Evolutionary conservation across 306 rosid genomes (phyloP).

Genomic region (Pyrus pyrifolia): DNA sequence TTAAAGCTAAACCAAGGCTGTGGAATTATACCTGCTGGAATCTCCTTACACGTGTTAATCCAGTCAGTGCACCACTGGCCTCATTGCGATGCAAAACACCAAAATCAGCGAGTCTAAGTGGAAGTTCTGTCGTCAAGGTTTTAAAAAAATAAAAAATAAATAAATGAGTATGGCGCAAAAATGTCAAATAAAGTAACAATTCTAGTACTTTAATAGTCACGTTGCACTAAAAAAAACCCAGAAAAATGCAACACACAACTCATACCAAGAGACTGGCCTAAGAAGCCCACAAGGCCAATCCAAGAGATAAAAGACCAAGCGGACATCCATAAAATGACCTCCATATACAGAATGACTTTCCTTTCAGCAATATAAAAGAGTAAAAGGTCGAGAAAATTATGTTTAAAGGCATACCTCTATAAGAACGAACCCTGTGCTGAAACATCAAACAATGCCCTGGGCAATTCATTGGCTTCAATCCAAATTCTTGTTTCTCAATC

Average conservation of each 20-base stretch:
- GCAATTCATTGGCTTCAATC: constrained; percentile 98
- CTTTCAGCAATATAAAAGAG: neutral
- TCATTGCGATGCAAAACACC: constrained; percentile 98
- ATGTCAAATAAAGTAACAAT: neutral
- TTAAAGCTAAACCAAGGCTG: neutral
- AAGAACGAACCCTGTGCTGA: constrained; percentile 91
- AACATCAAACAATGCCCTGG: constrained; percentile 98
- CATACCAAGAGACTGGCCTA: neutral
- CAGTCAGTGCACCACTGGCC: constrained; percentile 98
- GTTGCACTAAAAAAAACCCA: neutral
- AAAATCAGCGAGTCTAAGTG: constrained; percentile 93
- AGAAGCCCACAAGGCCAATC: neutral
- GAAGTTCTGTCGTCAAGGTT: constrained; percentile 61
- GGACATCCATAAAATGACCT: neutral
- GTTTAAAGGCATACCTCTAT: constrained; percentile 44
- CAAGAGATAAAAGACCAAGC: neutral
- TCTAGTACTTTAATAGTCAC: neutral
- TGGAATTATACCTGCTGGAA: constrained; percentile 76
- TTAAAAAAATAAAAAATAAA: neutral
- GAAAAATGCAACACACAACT: neutral
- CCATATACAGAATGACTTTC: neutral
- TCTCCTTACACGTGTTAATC: constrained; percentile 91
- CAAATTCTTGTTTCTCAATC: constrained; percentile 97
- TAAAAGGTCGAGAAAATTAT: neutral
- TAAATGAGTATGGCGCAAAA: neutral